phyloP scores from a whole-genome alignment of 495 filamentous ascomycete genomes.

The Hypoxylon subgilvum region DNA sequence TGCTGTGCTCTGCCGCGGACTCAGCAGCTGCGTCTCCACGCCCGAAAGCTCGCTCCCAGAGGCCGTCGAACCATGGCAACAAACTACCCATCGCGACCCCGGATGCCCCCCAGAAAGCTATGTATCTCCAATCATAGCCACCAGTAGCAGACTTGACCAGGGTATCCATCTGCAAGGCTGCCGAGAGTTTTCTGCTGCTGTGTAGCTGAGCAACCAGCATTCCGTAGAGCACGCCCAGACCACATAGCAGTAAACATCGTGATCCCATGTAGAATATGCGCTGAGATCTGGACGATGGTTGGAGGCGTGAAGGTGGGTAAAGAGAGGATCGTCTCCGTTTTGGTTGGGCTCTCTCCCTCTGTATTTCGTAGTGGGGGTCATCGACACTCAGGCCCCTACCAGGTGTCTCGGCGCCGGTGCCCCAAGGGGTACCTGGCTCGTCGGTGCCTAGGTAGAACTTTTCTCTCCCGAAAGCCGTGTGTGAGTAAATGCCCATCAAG shows the following conservation, averaged over 20 bases:
- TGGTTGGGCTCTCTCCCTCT: constrained; percentile 32
- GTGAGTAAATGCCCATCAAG: constrained; percentile 87
- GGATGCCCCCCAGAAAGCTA: constrained; percentile 78
- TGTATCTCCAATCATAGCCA: constrained; percentile 68
- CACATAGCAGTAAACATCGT: constrained; percentile 73
- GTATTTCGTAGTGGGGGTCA: constrained; percentile 38
- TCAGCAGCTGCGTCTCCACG: constrained; percentile 21
- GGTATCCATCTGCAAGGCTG: constrained; percentile 64
- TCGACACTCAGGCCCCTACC: constrained; percentile 40
- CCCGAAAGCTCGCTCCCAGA: constrained; percentile 56
- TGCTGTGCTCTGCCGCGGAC: constrained; percentile 15
- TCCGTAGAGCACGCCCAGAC: constrained; percentile 83
- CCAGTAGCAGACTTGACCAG: constrained; percentile 48
- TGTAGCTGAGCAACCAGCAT: constrained; percentile 78
- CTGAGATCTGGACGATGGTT: constrained; percentile 25
- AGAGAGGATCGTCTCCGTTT: constrained; percentile 31
- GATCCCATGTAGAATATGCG: constrained; percentile 48
- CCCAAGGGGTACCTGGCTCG: constrained; percentile 64
- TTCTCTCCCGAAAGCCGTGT: constrained; percentile 61
- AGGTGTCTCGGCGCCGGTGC: constrained; percentile 72
- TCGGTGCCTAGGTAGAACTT: constrained; percentile 36
- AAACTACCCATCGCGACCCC: constrained; percentile 78
- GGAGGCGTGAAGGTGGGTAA: constrained; percentile 16
- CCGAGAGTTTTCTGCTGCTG: constrained; percentile 19
- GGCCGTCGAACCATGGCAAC: constrained; percentile 81